Evolutionary conservation across 257 asterid genomes (phyloP), one percentile per base, ranked within the genome.

Genomic region (Anisodus tanguticus): DNA sequence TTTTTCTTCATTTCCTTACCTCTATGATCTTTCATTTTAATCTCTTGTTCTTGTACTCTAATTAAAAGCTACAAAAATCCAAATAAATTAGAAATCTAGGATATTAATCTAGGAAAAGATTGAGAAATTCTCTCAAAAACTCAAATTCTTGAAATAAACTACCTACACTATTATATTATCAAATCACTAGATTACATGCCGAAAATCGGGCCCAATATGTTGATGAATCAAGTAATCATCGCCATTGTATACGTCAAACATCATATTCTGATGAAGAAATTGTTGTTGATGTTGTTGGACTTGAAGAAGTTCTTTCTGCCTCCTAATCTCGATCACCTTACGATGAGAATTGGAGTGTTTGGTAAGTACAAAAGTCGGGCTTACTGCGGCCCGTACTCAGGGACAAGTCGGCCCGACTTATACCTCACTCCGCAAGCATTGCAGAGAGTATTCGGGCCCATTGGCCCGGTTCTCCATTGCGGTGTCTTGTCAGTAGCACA

Each of bases 401-500:
- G 97, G 70, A 95, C 98, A 0, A 95, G 95, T 16, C 98, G 86
- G 3, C 98, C 98, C 31, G 98, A 94, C 88, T 95, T 95, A 88
- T 92, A 94, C 89, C 98, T 79, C 2, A 95, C 98, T 3, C 98
- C 98, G 68, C 98, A 95, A 1, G 98, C 98, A 39, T 95, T 95
- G 86, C 98, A 95, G 11, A 94, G 93, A 1, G 98, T 95, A 87
- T 95, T 95, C n/a, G 98, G 98, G 47, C 98, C 98, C 97, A 91
- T 81, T 39, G 99, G 98, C 72, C 99, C 99, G 3, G 98, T 95
- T 64, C 99, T 81, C 99, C 99, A 94, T 79, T 95, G 99, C 3
- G 98, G 99, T 54, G 99, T 95, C 91, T 95, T 95, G 88, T 95
- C 97, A 1, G 97, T 94, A 70, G 97, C 97, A 84, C 99, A 95